These are phyloP conservation scores for Corchorus olitorius DNA, from an alignment of 345 rosid genomes.

Conservation along the genomic window DNA sequence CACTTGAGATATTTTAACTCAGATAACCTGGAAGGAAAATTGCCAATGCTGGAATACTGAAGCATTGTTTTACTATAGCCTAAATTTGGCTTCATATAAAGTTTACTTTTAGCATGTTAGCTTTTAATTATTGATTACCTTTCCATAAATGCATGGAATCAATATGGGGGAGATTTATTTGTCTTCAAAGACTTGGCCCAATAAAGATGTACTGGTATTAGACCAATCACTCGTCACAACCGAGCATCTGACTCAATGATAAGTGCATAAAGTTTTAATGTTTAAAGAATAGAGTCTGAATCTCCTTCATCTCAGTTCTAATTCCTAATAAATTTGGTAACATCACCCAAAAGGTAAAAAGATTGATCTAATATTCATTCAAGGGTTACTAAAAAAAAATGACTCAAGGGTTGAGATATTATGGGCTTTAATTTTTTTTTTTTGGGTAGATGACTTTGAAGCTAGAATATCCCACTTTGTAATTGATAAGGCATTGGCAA, in stretches of 20 bases:
- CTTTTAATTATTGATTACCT: too few relatives aligned
- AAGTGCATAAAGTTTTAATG: background rate
- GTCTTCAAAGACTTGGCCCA: background rate
- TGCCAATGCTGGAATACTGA: background rate
- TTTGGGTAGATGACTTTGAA: background rate
- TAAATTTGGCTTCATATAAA: background rate
- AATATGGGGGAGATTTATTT: background rate
- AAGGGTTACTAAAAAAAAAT: too few relatives aligned
- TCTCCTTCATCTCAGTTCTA: background rate
- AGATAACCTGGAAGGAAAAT: background rate
- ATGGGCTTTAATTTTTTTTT: too few relatives aligned
- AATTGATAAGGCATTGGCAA: constrained; percentile 7
- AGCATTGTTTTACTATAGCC: background rate
- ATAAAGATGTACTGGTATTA: too few relatives aligned
- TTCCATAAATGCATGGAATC: background rate
- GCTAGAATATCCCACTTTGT: background rate
- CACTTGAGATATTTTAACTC: background rate
- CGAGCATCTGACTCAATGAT: too few relatives aligned
- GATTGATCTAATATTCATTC: too few relatives aligned
- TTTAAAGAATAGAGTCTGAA: background rate
- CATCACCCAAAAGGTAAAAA: too few relatives aligned
- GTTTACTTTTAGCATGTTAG: background rate
- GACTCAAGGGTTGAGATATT: too few relatives aligned
- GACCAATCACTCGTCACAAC: too few relatives aligned
- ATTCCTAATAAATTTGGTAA: background rate